Evolutionary conservation across 352 stramenopile species (phyloP).

Genomic region (Lagenidium sp.): DNA sequence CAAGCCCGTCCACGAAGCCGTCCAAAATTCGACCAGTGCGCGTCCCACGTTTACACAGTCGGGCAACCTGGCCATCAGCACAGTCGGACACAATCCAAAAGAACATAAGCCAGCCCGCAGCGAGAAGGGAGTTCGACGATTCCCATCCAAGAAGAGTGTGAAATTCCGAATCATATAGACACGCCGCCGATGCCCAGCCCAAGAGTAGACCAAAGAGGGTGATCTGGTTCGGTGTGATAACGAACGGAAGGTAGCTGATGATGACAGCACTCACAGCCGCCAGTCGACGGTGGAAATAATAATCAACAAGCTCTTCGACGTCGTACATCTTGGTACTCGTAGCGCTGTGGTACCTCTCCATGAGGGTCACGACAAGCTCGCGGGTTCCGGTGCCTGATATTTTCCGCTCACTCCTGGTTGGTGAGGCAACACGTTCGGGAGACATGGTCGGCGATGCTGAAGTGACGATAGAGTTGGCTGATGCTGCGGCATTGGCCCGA

Average conservation of each 20-base stretch:
- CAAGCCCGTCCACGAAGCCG: constrained; percentile 61
- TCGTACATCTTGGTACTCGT: constrained; percentile 84
- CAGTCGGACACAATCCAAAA: constrained; percentile 83
- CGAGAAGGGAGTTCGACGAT: constrained; percentile 39
- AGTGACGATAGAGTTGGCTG: background rate
- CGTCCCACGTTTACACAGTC: constrained; percentile 72
- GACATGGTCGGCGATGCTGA: background rate
- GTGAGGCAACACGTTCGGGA: no score
- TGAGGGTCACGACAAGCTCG: constrained; percentile 23
- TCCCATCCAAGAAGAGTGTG: constrained; percentile 58
- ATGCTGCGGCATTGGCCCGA: background rate
- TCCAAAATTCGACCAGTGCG: constrained; percentile 76
- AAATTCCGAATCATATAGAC: constrained; percentile 78
- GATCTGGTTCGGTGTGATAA: constrained; percentile 84
- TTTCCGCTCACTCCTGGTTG: no score
- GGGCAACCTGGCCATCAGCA: constrained; percentile 72
- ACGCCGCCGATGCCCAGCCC: constrained; percentile 56
- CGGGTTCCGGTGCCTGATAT: no score
- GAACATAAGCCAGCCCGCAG: constrained; percentile 60
- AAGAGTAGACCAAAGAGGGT: constrained; percentile 68
- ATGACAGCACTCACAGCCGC: constrained; percentile 61
- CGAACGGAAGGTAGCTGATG: constrained; percentile 77
- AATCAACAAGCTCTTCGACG: constrained; percentile 80
- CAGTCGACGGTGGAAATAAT: constrained; percentile 75
- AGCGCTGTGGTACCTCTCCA: constrained; percentile 62